Percentiles rank a stretch among this genome's conserved stretches.
Conservation (phyloP, 176 grass and related monocot species). For the Triticum aestivum region IWGSC_CS_RefSeq_v2.1 NC_057798.1:461466443-461466942, state of each 20-base stretch:
- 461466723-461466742: background rate
- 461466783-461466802: background rate
- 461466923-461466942: background rate
- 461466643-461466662: background rate
- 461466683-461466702: background rate
- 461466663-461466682: background rate
- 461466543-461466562: too few species aligned
- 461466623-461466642: too few species aligned
- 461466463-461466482: too few species aligned
- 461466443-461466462: too few species aligned
- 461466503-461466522: too few species aligned
- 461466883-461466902: background rate
- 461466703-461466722: background rate
- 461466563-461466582: too few species aligned
- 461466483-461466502: too few species aligned
- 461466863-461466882: background rate
- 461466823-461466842: background rate
- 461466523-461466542: too few species aligned
- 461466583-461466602: too few species aligned
- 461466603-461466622: too few species aligned
- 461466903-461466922: background rate
- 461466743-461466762: background rate
- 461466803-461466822: background rate
- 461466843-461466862: background rate
- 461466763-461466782: background rate